Percentiles rank a stretch among this genome's conserved stretches.
phyloP scores from a whole-genome alignment of 2,329 filamentous ascomycete genomes.

The Proliferodiscus dingleyae region DNA sequence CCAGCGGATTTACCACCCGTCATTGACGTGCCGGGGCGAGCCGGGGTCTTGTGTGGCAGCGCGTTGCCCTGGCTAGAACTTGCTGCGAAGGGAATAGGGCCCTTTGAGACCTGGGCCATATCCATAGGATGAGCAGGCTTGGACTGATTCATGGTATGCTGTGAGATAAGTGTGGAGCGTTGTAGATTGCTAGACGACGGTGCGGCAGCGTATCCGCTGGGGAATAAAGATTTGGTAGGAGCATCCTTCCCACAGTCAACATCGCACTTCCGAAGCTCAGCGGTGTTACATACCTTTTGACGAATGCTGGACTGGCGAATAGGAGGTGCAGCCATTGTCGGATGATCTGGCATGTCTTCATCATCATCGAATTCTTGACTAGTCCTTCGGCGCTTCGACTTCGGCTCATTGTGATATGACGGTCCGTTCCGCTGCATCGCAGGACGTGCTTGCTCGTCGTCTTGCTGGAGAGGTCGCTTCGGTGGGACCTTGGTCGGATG shows the following conservation, averaged over 20 bases:
- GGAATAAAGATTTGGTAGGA: conserved; percentile 54
- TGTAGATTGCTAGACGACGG: conserved; percentile 39
- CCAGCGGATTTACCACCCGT: conserved; percentile 47
- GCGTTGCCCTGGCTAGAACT: conserved; percentile 51
- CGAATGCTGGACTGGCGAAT: conserved; percentile 73
- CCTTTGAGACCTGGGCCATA: conserved; percentile 82
- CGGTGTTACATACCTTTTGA: conserved; percentile 32
- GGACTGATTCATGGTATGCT: conserved; percentile 58
- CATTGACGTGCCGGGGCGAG: conserved; percentile 43
- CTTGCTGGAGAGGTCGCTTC: conserved; percentile 69
- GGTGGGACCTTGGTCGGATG: conserved; percentile 65
- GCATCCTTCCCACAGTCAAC: conserved; percentile 49
- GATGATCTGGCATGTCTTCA: conserved; percentile 56
- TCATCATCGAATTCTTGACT: conserved; percentile 64
- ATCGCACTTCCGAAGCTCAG: conserved; percentile 1
- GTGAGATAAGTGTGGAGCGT: conserved; percentile 60
- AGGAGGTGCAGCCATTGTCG: conserved; percentile 73
- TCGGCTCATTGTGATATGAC: conserved; percentile 59
- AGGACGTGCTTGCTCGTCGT: conserved; percentile 43
- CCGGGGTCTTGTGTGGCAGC: conserved; percentile 64
- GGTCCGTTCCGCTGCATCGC: conserved; percentile 51
- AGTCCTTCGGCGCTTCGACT: conserved; percentile 71
- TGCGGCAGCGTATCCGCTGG: conserved; percentile 56
- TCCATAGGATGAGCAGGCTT: conserved; percentile 68
- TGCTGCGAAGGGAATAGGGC: conserved; percentile 83